Evolutionary conservation across 192 early-diverging fungal species (phyloP).

Genomic region (Piromyces sp.): DNA sequence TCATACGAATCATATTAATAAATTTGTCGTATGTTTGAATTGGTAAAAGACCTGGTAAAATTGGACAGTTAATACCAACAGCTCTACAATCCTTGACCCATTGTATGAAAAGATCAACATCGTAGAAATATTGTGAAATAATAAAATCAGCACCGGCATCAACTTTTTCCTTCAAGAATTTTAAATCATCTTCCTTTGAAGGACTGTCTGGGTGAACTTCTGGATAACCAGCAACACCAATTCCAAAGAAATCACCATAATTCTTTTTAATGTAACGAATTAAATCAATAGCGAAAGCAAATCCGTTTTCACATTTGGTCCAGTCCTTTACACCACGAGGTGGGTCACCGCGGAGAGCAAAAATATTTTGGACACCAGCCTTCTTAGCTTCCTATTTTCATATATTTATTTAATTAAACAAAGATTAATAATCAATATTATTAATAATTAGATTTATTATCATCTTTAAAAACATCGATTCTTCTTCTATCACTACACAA

Average conservation of each 20-base stretch:
- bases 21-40: conserved; percentile 89
- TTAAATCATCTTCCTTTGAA: conserved; percentile 57
- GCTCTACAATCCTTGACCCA: conserved; percentile 61
- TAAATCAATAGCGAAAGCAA: conserved; percentile 72
- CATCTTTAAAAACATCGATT: no score
- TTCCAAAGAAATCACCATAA: conserved; percentile 89
- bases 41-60: conserved; percentile 92
- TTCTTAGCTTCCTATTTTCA: conserved; percentile 49
- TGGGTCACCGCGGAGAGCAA: conserved; percentile 88
- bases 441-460: no score
- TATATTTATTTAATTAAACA: no score
- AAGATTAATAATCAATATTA: no score
- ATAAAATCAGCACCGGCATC: conserved; percentile 84
- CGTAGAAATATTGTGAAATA: conserved; percentile 93
- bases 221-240: conserved; percentile 93
- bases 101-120: conserved; percentile 63
- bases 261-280: conserved; percentile 75
- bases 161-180: conserved; percentile 67
- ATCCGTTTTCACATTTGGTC: conserved; percentile 67
- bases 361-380: conserved; percentile 88
- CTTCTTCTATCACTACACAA: no score
- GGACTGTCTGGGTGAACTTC: conserved; percentile 74
- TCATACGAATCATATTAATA: conserved; percentile 75
- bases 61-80: conserved; percentile 60
- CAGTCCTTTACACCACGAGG: conserved; percentile 67